Base-by-base conservation (phyloP, 371 early-diverging fungal species). In the Phascolomyces articulosus region DNA sequence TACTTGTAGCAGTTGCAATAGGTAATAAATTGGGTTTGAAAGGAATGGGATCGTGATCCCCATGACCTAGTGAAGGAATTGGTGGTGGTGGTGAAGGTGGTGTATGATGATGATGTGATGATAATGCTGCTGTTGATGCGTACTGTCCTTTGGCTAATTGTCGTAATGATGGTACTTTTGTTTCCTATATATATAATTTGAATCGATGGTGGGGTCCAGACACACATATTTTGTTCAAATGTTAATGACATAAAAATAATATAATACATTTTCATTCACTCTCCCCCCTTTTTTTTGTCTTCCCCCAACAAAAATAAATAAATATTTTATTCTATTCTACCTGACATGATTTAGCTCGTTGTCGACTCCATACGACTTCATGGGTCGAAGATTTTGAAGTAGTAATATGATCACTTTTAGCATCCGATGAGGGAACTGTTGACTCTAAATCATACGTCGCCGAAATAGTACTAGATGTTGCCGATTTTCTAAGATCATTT, bases 271-370 rank as follows among this genome's bases (percentile, higher is more conserved):
- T 38, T 13, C 38, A 6, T 13, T 38, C 13, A 9, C 38, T 38
- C 38, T 38, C 38, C 9, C 6, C 38, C 38, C 6, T 13, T 13
- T 9, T 38, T 13, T 6, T 38, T n/a, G 4, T 4, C 44, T 48
- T n/a, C 11, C 41, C 21, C 20, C 13, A 24, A 20, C 48, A 47
- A 44, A 20, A 13, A 40, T 27, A 56, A n/a, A 59, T 20, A 26
- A 40, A n/a, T 23, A 3, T 55, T 48, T 51, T 41, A 23, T 23
- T 55, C 18, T 49, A 55, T 64, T 40, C 53, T 68, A 69, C 73
- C 58, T 73, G 76, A 27, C 73, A 77, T n/a, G 75, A 77, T 55
- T 75, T 75, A 18, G 74, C 71, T 24, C 74, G 41, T 61, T 75
- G 74, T 10, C 73, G 64, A 27, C 53, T 64, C 72, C 71, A 74